A percentile compares a stretch with the other conserved stretches of the same genome.
phyloP scores from a whole-genome alignment of 1,284 basidiomycete genomes.

The Pseudozyma hubeiensis region DNA sequence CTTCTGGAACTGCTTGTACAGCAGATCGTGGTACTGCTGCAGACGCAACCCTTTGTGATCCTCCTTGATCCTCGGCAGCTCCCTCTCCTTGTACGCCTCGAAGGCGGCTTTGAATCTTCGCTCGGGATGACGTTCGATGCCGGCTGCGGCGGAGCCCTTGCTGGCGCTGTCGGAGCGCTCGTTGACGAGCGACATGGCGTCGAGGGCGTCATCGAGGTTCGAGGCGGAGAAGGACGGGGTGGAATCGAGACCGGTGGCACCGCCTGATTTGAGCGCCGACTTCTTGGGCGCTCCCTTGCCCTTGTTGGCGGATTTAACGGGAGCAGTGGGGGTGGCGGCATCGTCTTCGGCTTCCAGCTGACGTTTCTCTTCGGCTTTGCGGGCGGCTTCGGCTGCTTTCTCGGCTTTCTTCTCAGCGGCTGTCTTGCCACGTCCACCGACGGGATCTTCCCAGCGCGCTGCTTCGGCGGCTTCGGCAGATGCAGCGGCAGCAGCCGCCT shows the following conservation, averaged over 20 bases:
- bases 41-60: constrained; percentile 87
- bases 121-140: constrained; percentile 93
- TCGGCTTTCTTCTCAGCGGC: constrained; percentile 82
- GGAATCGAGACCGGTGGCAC: constrained; percentile 46
- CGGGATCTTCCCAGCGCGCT: constrained; percentile 77
- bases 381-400: constrained; percentile 70
- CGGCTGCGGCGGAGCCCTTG: constrained; percentile 74
- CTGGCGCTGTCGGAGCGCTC: constrained; percentile 93
- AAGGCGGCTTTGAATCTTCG: constrained; percentile 80
- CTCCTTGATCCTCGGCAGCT: constrained; percentile 80
- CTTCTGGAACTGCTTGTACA: constrained; percentile 73
- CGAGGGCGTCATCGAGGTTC: constrained; percentile 91
- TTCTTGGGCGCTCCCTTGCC: constrained; percentile 67
- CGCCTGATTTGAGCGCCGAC: constrained; percentile 38
- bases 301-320: constrained; percentile 74
- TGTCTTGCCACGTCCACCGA: constrained; percentile 74
- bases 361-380: constrained; percentile 72
- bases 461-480: constrained; percentile 79
- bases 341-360: constrained; percentile 82
- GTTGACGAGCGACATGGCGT: constrained; percentile 87
- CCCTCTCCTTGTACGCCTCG: constrained; percentile 89
- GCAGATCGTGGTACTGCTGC: constrained; percentile 79
- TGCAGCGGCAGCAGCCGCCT: constrained; percentile 74
- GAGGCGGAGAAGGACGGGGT: constrained; percentile 77
- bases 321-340: constrained; percentile 75